Base-by-base conservation (phyloP, 148 eudicot species). In the Simmondsia chinensis region DNA sequence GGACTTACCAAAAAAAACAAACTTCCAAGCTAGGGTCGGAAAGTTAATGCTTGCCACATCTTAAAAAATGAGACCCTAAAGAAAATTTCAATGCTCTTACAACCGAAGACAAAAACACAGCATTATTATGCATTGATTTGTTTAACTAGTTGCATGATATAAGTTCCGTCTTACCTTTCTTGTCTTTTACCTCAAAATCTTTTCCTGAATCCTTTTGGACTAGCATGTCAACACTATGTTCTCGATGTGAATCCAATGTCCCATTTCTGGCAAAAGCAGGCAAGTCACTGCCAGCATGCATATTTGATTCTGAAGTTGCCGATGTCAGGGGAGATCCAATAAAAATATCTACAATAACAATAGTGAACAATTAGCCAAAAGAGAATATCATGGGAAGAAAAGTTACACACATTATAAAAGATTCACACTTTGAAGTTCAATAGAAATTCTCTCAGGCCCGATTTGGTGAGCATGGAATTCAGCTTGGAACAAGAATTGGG, bases 341-440 rank as follows among this genome's bases (percentile, higher is more conserved):
- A 18, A 55, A 19, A 44, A 33, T 52, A 28, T 36, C 71, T 59
- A 52, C 53, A 39, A 39, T 8, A 8, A 32, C 23, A 50, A 20
- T 14, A 40, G 41, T 27, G 3, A 34, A 5, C 7, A 19, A 46
- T 1, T 14, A 30, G 21, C 8, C 17, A 27, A 2, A 17, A 4
- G 11, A 20, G 10, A 15, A 2, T 17, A 23, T 6, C 9, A 37
- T 6, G 15, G 24, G 1, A 11, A 27, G 13, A 9, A 9, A 6
- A 12, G 10, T 2, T 17, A 27, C 6, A 12, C 0, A 42, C 1
- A 11, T 0, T 6, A 23, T 12, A 24, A n/a, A 43, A 23, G 20
- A 12, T 43, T 30, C 29, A 27, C n/a, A 45, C 2, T 10, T 29
- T n/a, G n/a, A n/a, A n/a, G n/a, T n/a, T n/a, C n/a, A n/a, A n/a